Evolutionary conservation across 192 early-diverging fungal genomes (phyloP), one percentile per base, ranked within the genome.

Genomic region (Phlyctochytrium planicorne): DNA sequence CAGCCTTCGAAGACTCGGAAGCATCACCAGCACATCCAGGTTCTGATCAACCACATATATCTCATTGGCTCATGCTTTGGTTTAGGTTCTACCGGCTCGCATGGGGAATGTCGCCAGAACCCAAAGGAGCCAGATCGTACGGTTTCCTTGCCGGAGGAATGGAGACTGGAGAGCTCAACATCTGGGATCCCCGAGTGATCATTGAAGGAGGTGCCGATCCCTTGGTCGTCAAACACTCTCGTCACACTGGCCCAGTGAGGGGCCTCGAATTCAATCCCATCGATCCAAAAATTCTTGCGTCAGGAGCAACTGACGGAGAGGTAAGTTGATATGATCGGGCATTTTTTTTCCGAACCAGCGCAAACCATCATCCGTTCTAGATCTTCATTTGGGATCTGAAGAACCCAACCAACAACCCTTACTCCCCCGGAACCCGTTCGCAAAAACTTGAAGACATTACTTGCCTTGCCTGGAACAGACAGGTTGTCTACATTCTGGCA

Each of bases 301-400:
- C 92, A 52, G 95, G 93, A 12, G 90, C 92, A 4, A 84, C 85
- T 30, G 93, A 98, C 70, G 95, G 91, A 53, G 95, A 99, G 82
- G 94, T 96, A 65, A 34, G 52, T 62, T 35, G 16, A 30, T 53
- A n/a, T 34, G 29, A 20, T n/a, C 34, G 61, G 27, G 20, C 16
- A 16, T 20, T n/a, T 32, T 25, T 34, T 17, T 23, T 52, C 24
- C 25, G 27, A 30, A 30, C 31, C 27, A 59, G 16, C 14, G 25
- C 57, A 59, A 59, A 30, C 17, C 25, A 27, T n/a, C n/a, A n/a
- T n/a, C n/a, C n/a, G 20, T 25, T 47, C 25, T 75, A 94, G 91
- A 81, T 95, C 53, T 91, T 90, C 65, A 91, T 99, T 66, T 99
- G 97, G 97, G 97, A 99, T 81, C 78, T 97, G 60, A 87, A 85